Base-by-base conservation (phyloP, 306 rosid genomes). In the Dalbergia cultrata region DNA sequence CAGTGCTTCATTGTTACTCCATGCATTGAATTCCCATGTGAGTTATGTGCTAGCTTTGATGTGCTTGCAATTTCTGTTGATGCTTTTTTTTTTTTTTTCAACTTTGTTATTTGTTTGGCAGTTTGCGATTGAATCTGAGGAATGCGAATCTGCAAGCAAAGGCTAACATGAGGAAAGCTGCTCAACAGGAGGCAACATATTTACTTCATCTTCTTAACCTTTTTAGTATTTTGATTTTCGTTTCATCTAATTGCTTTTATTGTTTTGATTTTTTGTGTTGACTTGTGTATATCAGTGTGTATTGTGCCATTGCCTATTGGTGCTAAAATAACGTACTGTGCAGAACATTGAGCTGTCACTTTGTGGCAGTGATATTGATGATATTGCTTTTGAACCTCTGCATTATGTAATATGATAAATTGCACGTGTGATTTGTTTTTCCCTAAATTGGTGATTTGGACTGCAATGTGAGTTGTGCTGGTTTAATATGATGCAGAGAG, bases 121-220 rank as follows among this genome's bases (percentile, higher is more conserved):
- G 97, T 84, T 88, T 90, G 87, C 78, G 94, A 66, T 7, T 67
- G 81, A 95, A 82, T 81, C 74, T 93, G 83, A 91, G 97, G 86
- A 90, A 93, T 88, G 95, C 97, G 16, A 93, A 91, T 90, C 58
- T 95, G 77, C 94, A 89, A 86, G 99, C 98, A 17, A 91, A 89
- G 84, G 90, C 88, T 53, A 90, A 93, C 75, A 50, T 90, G 85
- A 87, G 93, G 81, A 91, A 93, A 88, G 93, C 97, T 80, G 98
- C 97, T 73, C 89, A 87, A 74, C 86, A 88, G 60, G 93, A 90
- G 98, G 99, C 79, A 83, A 85, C 59, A 5, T 64, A 6, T 76
- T 52, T 56, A 21, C 65, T 66, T 58, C n/a, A 34, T 37, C 9
- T 10, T 70, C 39, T 26, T 57, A 43, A 26, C 31, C 47, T 74